These are phyloP conservation scores for Quercus alba DNA, from an alignment of 306 rosid genomes.

Conservation along the genomic window DNA sequence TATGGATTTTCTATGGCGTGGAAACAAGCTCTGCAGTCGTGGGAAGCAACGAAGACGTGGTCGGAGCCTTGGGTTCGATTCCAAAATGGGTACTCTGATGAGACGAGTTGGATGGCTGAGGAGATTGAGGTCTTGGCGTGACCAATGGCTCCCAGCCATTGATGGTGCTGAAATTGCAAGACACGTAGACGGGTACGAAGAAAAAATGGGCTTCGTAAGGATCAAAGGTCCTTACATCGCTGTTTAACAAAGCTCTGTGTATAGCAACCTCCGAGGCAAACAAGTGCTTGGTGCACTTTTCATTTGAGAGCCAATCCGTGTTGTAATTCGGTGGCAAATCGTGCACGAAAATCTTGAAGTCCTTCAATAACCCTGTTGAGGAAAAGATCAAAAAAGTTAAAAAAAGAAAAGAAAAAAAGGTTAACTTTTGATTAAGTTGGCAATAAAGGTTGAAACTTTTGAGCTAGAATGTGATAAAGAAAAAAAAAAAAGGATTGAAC, in stretches of 20 bases:
- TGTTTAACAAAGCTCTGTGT: conserved; percentile 67
- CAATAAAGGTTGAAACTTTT: not conserved
- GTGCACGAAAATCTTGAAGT: conserved; percentile 58
- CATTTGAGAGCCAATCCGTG: conserved; percentile 57
- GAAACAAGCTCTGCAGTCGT: conserved; percentile 85
- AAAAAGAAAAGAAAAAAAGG: not conserved
- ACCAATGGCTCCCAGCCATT: conserved; percentile 74
- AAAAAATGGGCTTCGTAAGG: conserved; percentile 73
- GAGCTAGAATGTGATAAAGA: not conserved
- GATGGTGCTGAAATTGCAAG: conserved; percentile 83
- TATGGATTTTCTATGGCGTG: conserved; percentile 63
- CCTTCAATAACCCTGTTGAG: conserved; percentile 29
- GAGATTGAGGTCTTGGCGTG: conserved; percentile 78
- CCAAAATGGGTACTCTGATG: conserved; percentile 60
- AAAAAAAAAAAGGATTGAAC: too few species aligned
- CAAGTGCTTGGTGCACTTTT: conserved; percentile 60
- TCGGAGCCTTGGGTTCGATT: conserved; percentile 71
- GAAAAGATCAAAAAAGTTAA: not conserved
- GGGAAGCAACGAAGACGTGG: conserved; percentile 92
- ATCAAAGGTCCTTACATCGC: conserved; percentile 55
- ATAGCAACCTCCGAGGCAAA: conserved; percentile 84
- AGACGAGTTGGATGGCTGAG: conserved; percentile 55
- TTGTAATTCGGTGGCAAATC: conserved; percentile 66
- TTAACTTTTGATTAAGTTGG: too few species aligned
- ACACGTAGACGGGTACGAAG: conserved; percentile 86